Evolutionary conservation across 2,329 filamentous ascomycete species (phyloP).

Genomic region (Pleurostoma richardsiae): DNA sequence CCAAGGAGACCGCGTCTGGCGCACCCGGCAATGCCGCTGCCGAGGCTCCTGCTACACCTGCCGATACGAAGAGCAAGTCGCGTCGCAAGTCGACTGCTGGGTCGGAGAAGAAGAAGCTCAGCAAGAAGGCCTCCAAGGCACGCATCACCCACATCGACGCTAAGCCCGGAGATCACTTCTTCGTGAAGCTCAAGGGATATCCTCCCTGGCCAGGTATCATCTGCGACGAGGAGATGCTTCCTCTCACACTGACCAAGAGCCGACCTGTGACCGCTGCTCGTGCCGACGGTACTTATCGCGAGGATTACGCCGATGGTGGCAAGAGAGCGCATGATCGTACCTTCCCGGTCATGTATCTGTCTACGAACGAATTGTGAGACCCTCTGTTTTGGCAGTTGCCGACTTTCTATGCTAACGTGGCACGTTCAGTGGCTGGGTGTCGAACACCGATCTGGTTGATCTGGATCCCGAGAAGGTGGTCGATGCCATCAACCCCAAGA

Average conservation of each 20-base stretch:
- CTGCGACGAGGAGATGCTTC: conserved; percentile 92
- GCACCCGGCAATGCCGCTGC: conserved; percentile 25
- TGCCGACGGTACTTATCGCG: conserved; percentile 79
- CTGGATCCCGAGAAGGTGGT: conserved; percentile 70
- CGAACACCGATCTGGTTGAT: conserved; percentile 75
- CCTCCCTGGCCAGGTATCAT: conserved; percentile 93
- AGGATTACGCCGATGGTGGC: conserved; percentile 81
- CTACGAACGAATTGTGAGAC: conserved; percentile 95
- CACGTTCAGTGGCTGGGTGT: conserved; percentile 78
- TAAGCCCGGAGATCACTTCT: conserved; percentile 85
- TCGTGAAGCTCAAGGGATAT: conserved; percentile 91
- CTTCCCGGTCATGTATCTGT: conserved; percentile 91
- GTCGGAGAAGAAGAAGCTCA: conserved; percentile 73
- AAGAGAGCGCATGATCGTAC: conserved; percentile 81
- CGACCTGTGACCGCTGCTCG: conserved; percentile 82
- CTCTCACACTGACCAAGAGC: conserved; percentile 66
- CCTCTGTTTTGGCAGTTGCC: background rate
- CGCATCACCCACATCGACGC: conserved; percentile 71
- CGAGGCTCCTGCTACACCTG: conserved; percentile 23
- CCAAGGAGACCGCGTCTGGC: conserved; percentile 12
- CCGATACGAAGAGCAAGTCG: conserved; percentile 41
- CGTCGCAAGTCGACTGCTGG: conserved; percentile 70
- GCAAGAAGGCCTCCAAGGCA: conserved; percentile 76
- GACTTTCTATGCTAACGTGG: background rate
- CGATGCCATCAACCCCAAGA: conserved; percentile 66